Percentiles rank a stretch among this genome's conserved stretches.
phyloP scores from a whole-genome alignment of 2,329 filamentous ascomycete species.

The Phialophora tarda region DNA sequence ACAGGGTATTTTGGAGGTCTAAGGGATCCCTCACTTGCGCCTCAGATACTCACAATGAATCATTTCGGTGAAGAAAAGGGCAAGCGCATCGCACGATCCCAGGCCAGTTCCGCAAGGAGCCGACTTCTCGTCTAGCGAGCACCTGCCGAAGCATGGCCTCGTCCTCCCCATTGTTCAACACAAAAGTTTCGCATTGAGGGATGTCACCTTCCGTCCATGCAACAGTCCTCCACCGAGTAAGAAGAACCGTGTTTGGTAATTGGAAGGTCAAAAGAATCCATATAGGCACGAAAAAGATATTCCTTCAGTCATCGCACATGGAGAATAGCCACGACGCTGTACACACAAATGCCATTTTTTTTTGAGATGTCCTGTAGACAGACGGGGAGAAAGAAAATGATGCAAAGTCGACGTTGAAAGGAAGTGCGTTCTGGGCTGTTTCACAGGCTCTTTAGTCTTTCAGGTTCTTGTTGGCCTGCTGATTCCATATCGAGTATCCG shows the following conservation, averaged over 20 bases:
- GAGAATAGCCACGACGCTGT: constrained; percentile 64
- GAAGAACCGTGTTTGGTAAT: constrained; percentile 57
- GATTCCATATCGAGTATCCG: not conserved
- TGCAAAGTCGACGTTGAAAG: constrained; percentile 1
- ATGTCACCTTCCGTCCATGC: constrained; percentile 57
- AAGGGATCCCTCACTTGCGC: not conserved
- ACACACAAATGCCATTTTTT: constrained; percentile 70
- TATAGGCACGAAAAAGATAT: constrained; percentile 68
- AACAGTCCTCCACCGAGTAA: constrained; percentile 51
- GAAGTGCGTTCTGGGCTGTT: not conserved
- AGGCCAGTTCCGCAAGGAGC: not conserved
- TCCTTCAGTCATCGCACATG: constrained; percentile 72
- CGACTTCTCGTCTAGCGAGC: not conserved
- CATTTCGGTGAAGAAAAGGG: not conserved
- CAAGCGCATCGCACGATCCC: not conserved
- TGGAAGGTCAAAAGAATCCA: constrained; percentile 50
- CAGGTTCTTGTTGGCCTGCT: not conserved
- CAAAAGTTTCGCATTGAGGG: constrained; percentile 7
- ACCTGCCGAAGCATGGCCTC: not conserved
- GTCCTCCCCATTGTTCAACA: not conserved
- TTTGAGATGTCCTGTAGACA: not conserved
- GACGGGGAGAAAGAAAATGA: constrained; percentile 2
- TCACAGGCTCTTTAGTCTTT: not conserved
- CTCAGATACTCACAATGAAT: not conserved
- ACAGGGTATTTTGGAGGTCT: not conserved